Percentiles rank a stretch among this genome's conserved stretches.
Conservation (phyloP, 257 asterid species). For the Nicotiana noctiflora region DNA sequence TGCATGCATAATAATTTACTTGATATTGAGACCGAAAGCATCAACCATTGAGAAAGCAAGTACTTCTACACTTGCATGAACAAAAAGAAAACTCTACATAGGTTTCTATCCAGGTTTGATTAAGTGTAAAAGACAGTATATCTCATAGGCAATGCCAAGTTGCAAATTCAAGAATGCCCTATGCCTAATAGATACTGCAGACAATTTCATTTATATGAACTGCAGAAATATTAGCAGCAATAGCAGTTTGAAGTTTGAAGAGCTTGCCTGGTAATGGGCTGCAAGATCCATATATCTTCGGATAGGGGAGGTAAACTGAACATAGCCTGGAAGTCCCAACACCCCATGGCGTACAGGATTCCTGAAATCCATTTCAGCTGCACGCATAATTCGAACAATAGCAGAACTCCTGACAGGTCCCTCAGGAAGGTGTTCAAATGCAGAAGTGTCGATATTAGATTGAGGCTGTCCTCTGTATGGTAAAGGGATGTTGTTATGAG, state of each 20-base stretch:
- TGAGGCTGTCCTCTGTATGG: slow-evolving; percentile 98
- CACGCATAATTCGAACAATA: slow-evolving; percentile 70
- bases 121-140: neutral
- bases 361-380: slow-evolving; percentile 95
- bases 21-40: neutral
- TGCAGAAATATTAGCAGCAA: neutral
- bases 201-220: neutral
- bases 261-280: slow-evolving; percentile 85
- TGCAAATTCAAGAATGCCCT: neutral
- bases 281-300: slow-evolving; percentile 92
- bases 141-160: neutral
- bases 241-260: neutral
- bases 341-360: slow-evolving; percentile 88
- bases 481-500: slow-evolving; percentile 58
- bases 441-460: slow-evolving; percentile 71
- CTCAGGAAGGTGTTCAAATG: slow-evolving; percentile 87
- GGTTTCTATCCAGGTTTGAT: neutral
- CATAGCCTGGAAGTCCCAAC: slow-evolving; percentile 96
- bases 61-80: neutral
- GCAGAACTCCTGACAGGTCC: slow-evolving; percentile 95
- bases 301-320: slow-evolving; percentile 95
- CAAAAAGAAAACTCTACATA: neutral
- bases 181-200: neutral
- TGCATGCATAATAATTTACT: neutral
- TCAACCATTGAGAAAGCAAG: neutral